Evolutionary conservation across 495 filamentous ascomycete species (phyloP).

Genomic region (Echria macrotheca): DNA sequence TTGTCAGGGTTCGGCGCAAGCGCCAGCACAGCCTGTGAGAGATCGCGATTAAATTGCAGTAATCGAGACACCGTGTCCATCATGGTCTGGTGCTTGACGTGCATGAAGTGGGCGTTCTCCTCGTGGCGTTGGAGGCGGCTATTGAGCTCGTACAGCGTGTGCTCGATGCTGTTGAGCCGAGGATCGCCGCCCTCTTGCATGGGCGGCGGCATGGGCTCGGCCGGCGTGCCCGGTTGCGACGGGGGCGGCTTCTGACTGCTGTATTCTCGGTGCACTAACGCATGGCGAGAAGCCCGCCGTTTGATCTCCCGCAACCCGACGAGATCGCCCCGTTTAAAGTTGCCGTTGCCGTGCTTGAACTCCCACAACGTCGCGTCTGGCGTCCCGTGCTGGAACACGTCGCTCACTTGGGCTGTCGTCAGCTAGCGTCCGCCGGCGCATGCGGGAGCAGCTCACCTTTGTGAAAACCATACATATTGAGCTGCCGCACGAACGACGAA

Average conservation of each 20-base stretch:
- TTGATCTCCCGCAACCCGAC: conserved; percentile 93
- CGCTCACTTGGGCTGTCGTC: conserved; percentile 90
- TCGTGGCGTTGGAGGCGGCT: conserved; percentile 72
- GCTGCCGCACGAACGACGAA: conserved; percentile 93
- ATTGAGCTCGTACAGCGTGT: conserved; percentile 75
- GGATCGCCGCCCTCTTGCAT: conserved; percentile 69
- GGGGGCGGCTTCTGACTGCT: conserved; percentile 72
- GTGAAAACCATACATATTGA: conserved; percentile 99
- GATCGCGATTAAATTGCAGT: conserved; percentile 61
- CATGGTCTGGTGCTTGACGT: conserved; percentile 73
- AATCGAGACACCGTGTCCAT: conserved; percentile 75
- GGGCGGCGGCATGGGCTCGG: conserved; percentile 64
- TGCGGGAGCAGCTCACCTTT: conserved; percentile 65
- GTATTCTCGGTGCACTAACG: conserved; percentile 90
- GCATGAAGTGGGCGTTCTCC: conserved; percentile 72
- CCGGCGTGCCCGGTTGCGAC: conserved; percentile 77
- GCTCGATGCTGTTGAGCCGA: conserved; percentile 70
- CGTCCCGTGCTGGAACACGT: conserved; percentile 96
- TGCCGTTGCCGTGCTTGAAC: conserved; percentile 97
- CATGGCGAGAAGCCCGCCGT: conserved; percentile 90
- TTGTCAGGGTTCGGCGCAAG: conserved; percentile 63
- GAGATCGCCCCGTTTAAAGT: conserved; percentile 91
- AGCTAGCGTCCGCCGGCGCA: too few species aligned
- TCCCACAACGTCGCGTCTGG: conserved; percentile 96
- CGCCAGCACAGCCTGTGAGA: conserved; percentile 64